A percentile compares a stretch with the other conserved stretches of the same genome.
phyloP scores from a whole-genome alignment of 306 rosid species.

The Castanea mollissima region DNA sequence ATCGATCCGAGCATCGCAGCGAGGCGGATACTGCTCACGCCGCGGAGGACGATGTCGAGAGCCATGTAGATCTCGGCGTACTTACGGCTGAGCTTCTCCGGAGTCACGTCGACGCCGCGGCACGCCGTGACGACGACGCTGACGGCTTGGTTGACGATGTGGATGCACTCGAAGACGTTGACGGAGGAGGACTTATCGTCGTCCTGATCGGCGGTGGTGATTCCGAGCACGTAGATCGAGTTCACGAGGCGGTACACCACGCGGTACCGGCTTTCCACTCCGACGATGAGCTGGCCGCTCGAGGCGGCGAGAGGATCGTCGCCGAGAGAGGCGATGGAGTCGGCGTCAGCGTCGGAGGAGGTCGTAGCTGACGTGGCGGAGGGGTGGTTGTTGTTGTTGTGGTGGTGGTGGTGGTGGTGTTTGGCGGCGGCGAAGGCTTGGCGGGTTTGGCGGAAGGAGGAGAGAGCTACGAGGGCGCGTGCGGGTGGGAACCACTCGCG shows the following conservation, averaged over 20 bases:
- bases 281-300: conserved; percentile 91
- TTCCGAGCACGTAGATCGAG: conserved; percentile 82
- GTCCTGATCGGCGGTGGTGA: conserved; percentile 60
- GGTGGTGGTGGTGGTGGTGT: conserved; percentile 8
- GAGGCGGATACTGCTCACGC: conserved; percentile 83
- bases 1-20: conserved; percentile 88
- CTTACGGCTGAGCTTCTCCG: conserved; percentile 81
- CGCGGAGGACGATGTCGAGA: conserved; percentile 82
- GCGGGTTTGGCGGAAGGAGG: conserved; percentile 87
- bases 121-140: conserved; percentile 80
- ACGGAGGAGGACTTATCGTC: conserved; percentile 71
- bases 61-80: conserved; percentile 98
- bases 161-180: conserved; percentile 87
- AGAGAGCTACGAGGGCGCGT: conserved; percentile 83
- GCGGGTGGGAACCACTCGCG: conserved; percentile 97
- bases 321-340: conserved; percentile 69
- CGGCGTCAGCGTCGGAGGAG: conserved; percentile 42
- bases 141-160: conserved; percentile 92
- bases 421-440: conserved; percentile 51
- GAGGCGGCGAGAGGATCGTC: conserved; percentile 91
- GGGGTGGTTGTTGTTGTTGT: background rate
- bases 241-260: conserved; percentile 89
- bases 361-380: background rate
- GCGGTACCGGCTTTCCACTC: conserved; percentile 87
- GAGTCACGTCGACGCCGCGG: conserved; percentile 92